phyloP scores from a whole-genome alignment of 2,329 filamentous ascomycete species.

The Scleromitrula shiraiana region DNA sequence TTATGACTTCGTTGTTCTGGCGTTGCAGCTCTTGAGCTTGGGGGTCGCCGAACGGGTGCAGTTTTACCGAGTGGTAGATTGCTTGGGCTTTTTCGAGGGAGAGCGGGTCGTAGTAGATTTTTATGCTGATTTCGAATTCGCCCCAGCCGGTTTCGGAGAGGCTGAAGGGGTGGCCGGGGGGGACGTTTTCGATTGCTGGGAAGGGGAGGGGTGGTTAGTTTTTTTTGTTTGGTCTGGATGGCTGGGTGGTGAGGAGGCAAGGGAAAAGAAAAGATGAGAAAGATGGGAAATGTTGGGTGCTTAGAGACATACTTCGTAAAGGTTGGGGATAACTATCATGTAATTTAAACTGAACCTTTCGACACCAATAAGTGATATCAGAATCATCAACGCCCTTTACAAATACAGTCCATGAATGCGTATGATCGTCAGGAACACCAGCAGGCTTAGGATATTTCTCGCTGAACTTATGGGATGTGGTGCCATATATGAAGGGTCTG shows the following conservation, averaged over 20 bases:
- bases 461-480: slow-evolving; percentile 71
- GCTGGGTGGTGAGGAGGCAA: background rate
- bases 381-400: slow-evolving; percentile 84
- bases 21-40: slow-evolving; percentile 56
- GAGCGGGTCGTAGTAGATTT: slow-evolving; percentile 85
- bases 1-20: slow-evolving; percentile 57
- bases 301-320: slow-evolving; percentile 56
- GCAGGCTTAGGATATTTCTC: slow-evolving; percentile 68
- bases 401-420: slow-evolving; percentile 93
- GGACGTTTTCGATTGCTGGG: slow-evolving; percentile 61
- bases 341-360: slow-evolving; percentile 95
- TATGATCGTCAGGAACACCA: slow-evolving; percentile 79
- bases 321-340: slow-evolving; percentile 95
- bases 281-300: background rate
- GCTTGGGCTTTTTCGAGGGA: slow-evolving; percentile 90
- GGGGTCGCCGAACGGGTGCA: slow-evolving; percentile 82
- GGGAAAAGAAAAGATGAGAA: background rate
- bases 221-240: no score
- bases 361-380: slow-evolving; percentile 90
- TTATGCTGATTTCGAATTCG: slow-evolving; percentile 93
- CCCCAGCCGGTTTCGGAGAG: slow-evolving; percentile 95
- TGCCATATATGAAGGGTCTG: slow-evolving; percentile 66
- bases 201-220: no score
- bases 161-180: slow-evolving; percentile 59
- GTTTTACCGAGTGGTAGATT: slow-evolving; percentile 83